Percentiles rank a stretch among this genome's conserved stretches.
phyloP scores from a whole-genome alignment of 1,284 basidiomycete genomes.

The Papiliotrema fonsecae region DNA sequence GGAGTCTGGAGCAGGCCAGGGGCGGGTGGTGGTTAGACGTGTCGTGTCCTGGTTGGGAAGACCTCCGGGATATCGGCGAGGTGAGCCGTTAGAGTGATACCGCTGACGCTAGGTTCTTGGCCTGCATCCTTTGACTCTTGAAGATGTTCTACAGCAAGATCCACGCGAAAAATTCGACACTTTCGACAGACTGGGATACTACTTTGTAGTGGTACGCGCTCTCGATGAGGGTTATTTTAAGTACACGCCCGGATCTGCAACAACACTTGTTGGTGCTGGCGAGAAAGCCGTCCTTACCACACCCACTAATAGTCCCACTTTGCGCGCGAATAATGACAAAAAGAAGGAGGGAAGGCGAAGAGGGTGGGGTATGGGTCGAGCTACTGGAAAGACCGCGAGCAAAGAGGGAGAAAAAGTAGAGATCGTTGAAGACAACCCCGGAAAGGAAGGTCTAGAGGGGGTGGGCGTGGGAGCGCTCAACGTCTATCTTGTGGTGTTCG shows the following conservation, averaged over 20 bases:
- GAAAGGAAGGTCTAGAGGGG: slow-evolving; percentile 57
- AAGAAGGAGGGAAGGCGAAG: slow-evolving; percentile 26
- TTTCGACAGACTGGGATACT: slow-evolving; percentile 86
- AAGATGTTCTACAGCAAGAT: slow-evolving; percentile 93
- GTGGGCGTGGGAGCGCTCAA: slow-evolving; percentile 71
- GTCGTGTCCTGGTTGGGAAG: slow-evolving; percentile 81
- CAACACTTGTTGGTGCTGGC: slow-evolving; percentile 5
- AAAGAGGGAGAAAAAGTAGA: slow-evolving; percentile 50
- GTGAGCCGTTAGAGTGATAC: slow-evolving; percentile 47
- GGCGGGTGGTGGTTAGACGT: slow-evolving; percentile 91
- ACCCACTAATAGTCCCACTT: slow-evolving; percentile 3
- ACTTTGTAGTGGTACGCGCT: slow-evolving; percentile 84
- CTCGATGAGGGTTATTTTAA: slow-evolving; percentile 65
- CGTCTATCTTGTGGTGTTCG: slow-evolving; percentile 84
- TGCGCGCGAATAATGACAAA: slow-evolving; percentile 2
- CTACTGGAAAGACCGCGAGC: slow-evolving; percentile 23
- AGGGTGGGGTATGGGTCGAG: slow-evolving; percentile 40
- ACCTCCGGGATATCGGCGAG: slow-evolving; percentile 82
- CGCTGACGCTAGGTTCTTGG: slow-evolving; percentile 64
- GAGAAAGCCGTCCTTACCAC: background rate
- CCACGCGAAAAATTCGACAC: slow-evolving; percentile 87
- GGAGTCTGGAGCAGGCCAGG: slow-evolving; percentile 13
- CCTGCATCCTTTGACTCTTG: slow-evolving; percentile 87
- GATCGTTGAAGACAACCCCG: slow-evolving; percentile 55
- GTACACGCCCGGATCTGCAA: slow-evolving; percentile 48